Evolutionary conservation across 2,329 filamentous ascomycete genomes (phyloP), one percentile per base, ranked within the genome.

Genomic region (Sordariomycetes sp.): DNA sequence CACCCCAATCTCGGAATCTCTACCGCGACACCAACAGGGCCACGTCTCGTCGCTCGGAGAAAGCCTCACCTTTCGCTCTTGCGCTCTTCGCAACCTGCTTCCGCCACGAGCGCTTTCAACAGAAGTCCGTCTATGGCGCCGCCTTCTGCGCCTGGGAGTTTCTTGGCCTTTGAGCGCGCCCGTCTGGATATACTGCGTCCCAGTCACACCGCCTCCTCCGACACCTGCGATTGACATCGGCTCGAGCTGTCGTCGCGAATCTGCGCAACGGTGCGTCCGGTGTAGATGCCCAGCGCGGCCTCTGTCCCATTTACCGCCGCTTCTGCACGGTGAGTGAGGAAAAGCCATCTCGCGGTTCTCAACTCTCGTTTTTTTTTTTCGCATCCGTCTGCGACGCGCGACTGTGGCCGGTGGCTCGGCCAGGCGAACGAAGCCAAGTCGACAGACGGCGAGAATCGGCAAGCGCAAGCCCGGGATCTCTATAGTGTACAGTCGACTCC

Each of bases 321-420:
- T 12, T 24, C 42, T 22, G 12, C 20, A 20, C 20, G 45, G 45
- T 22, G 45, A 50, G 39, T 20, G 20, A 50, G 54, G 24, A n/a
- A 20, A n/a, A 20, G 17, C 36, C 10, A 55, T 24, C 32, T 10
- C 54, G 54, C 54, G 24, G 39, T 13, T 6, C 45, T 10, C 22
- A 20, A 50, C 8, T 20, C 22, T 50, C 45, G 15, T 45, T 45
- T n/a, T 7, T 15, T 17, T 12, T 48, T 22, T 13, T 10, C 20
- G 17, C 20, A 22, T 24, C 17, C 45, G 45, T 22, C 22, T 50
- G 45, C 45, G 45, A 50, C 20, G 52, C 52, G 15, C 34, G 25
- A 7, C 20, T 53, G 52, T 39, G 52, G 52, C 52, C 52, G 52
- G n/a, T 53, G 7, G 25, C 52, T 53, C 52, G 52, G 52, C 52